These are phyloP conservation scores for Fraxinus platypoda DNA, from an alignment of 305 asterid species.

Conservation along the genomic window DNA sequence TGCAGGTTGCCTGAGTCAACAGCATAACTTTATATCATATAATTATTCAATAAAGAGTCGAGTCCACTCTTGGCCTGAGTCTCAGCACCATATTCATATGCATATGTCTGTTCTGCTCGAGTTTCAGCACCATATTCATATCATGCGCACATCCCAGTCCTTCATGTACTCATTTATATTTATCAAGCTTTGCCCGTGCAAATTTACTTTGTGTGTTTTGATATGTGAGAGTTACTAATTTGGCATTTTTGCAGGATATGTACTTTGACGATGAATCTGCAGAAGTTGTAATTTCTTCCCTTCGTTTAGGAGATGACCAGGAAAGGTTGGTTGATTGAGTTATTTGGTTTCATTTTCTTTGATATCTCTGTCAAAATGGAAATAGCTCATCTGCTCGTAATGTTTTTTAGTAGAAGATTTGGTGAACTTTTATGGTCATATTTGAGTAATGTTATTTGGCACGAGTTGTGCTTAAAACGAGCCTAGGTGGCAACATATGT, in stretches of 20 bases:
- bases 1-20: constrained; percentile 10
- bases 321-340: constrained; percentile 38
- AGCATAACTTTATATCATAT: not conserved
- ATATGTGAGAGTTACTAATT: constrained; percentile 7
- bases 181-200: constrained; percentile 9
- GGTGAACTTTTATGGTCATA: not conserved
- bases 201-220: constrained; percentile 9
- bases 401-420: not conserved
- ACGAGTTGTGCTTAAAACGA: not conserved
- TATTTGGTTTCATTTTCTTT: constrained; percentile 12
- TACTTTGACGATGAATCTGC: constrained; percentile 74
- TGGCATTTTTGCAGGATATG: constrained; percentile 46
- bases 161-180: not conserved
- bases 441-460: not conserved
- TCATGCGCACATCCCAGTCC: not conserved
- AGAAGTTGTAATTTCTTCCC: constrained; percentile 69
- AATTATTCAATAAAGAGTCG: not conserved
- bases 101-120: not conserved
- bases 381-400: not conserved
- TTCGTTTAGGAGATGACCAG: constrained; percentile 59
- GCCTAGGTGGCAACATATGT: not conserved
- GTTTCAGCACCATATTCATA: constrained; percentile 8
- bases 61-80: not conserved
- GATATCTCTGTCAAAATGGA: not conserved
- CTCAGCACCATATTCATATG: not conserved